Evolutionary conservation across 2,329 filamentous ascomycete species (phyloP), one percentile per base, ranked within the genome.

Genomic region (Tolypocladium capitatum): DNA sequence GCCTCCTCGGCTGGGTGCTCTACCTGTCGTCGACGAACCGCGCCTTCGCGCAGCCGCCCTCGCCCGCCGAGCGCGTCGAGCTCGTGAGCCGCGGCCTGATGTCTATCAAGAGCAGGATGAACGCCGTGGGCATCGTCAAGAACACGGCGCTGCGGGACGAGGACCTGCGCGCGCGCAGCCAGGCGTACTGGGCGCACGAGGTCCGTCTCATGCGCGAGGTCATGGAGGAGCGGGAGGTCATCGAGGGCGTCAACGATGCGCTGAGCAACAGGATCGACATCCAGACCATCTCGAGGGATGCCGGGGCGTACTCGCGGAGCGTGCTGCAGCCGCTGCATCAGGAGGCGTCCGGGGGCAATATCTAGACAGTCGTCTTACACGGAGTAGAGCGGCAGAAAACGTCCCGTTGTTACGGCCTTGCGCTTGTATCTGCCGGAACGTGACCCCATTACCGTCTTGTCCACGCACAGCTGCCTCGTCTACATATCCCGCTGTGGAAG

Each of bases 101-200:
- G 40, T 66, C 67, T 5, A 72, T 78, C 13, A 76, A 81, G 60
- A 75, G 78, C 47, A 88, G 83, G 62, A 63, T 94, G 51, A 81
- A 77, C 55, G 86, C 84, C 1, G 68, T 86, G 34, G 84, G 80
- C 8, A 80, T 94, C 49, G 69, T 94, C 42, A 79, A 84, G 61
- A 96, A 96, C 68, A 86, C 87, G 3, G 76, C 86, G 16, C 72
- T 84, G 48, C 71, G 90, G 48, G 86, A 96, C 65, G 74, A 78
- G 52, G 76, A 75, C 40, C 68, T 96, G 63, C 78, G 89, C 50
- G 71, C 66, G 2, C 75, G 76, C 49, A 75, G 76, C 45, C 76
- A 83, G 55, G 74, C 72, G 16, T 96, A 96, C 66, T 97, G 91
- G 91, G 69, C 72, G 10, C 82, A 83, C 41, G 87, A 96, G 68